Evolutionary conservation across 176 grass and related monocot species (phyloP).

Genomic region (Luzula sylvatica): DNA sequence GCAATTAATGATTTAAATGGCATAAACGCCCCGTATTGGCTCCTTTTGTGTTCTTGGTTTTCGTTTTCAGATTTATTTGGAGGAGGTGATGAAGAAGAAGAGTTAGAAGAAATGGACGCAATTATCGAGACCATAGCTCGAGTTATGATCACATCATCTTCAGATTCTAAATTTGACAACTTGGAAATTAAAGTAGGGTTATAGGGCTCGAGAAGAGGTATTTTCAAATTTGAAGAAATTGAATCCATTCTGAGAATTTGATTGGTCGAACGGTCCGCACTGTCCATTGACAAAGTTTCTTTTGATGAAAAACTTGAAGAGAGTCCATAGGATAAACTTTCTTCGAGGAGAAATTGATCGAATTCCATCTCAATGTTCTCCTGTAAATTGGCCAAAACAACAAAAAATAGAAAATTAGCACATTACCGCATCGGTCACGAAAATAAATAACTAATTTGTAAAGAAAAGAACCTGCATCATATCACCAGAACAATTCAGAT

Average conservation of each 20-base stretch:
- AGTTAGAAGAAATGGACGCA: slow-evolving; percentile 41
- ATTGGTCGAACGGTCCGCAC: slow-evolving; percentile 25
- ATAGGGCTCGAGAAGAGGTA: background rate
- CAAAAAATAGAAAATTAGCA: background rate
- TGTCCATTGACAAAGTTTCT: slow-evolving; percentile 41
- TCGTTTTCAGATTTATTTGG: too few species aligned
- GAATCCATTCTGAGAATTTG: slow-evolving; percentile 10
- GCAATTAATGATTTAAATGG: slow-evolving; percentile 1
- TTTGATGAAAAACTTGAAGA: slow-evolving; percentile 40
- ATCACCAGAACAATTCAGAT: background rate
- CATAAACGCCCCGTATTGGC: slow-evolving; percentile 18
- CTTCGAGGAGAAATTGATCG: slow-evolving; percentile 4
- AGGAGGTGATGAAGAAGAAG: slow-evolving; percentile 45
- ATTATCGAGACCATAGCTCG: slow-evolving; percentile 78
- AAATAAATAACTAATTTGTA: background rate
- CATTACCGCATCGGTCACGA: background rate
- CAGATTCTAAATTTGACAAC: background rate
- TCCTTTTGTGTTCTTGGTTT: too few species aligned
- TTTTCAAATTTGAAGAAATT: too few species aligned
- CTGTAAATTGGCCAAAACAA: slow-evolving; percentile 2
- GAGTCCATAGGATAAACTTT: slow-evolving; percentile 6
- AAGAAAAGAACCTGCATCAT: slow-evolving; percentile 5
- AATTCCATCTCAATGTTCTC: slow-evolving; percentile 9
- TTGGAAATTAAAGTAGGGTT: slow-evolving; percentile 3
- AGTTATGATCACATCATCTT: slow-evolving; percentile 47